These are phyloP conservation scores for Tolypocladium sp. DNA, from an alignment of 2,329 filamentous ascomycete species.

Conservation along the genomic window DNA sequence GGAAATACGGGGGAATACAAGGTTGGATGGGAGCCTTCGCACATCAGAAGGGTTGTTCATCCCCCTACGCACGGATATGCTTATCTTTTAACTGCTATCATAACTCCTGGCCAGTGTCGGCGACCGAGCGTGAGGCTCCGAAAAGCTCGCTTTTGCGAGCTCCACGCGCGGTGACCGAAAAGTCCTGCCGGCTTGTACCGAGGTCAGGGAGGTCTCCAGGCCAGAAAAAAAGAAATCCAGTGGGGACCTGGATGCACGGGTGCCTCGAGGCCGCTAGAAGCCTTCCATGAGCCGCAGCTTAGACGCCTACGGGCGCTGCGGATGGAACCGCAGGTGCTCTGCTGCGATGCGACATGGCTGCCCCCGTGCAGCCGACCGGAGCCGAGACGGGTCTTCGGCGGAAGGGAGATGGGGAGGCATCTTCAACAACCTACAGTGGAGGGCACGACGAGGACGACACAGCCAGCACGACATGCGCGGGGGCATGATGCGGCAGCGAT, in stretches of 20 bases:
- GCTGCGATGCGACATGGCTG: neutral
- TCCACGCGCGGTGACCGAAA: neutral
- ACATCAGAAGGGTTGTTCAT: too few relatives aligned
- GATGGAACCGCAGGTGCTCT: neutral
- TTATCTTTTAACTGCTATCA: too few relatives aligned
- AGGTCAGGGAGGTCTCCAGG: neutral
- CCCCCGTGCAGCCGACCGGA: slow-evolving; percentile 4
- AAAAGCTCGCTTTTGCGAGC: neutral
- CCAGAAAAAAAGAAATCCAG: neutral
- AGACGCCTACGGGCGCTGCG: neutral
- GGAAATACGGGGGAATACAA: too few relatives aligned
- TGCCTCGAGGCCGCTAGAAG: neutral
- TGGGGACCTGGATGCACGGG: neutral
- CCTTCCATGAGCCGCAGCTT: neutral
- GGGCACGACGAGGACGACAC: too few relatives aligned
- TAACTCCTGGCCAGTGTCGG: neutral
- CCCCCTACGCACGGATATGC: too few relatives aligned
- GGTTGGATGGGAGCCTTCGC: too few relatives aligned
- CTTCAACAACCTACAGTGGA: neutral
- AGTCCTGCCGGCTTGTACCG: neutral
- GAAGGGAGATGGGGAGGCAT: neutral
- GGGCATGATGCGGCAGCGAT: neutral
- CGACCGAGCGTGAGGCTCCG: neutral
- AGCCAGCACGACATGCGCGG: neutral
- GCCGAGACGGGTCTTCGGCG: slow-evolving; percentile 5